Conservation (phyloP, 805 yeast genomes). For the Hanseniaspora thailandica region DNA sequence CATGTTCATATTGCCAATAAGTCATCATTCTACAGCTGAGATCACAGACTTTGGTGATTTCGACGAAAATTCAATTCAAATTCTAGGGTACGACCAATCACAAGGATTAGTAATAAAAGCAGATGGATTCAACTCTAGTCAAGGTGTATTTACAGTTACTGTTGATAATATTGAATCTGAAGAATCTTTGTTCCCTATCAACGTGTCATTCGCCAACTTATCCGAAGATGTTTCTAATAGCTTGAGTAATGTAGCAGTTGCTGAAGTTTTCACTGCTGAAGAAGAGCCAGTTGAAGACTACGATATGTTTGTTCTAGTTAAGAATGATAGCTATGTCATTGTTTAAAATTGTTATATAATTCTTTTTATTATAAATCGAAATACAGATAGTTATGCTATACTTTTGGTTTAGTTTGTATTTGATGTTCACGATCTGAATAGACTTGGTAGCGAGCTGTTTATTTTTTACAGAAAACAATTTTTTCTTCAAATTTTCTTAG, state of each 20-base stretch:
- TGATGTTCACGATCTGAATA: too few species aligned
- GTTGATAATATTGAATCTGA: constrained; percentile 59
- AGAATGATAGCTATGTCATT: constrained; percentile 3
- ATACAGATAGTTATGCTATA: too few species aligned
- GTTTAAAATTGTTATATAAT: neutral
- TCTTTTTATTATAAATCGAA: too few species aligned
- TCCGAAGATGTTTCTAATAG: constrained; percentile 35
- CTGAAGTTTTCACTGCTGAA: constrained; percentile 44
- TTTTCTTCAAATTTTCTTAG: too few species aligned
- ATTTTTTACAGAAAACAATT: neutral
- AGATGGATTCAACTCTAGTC: constrained; percentile 38
- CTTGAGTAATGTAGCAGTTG: constrained; percentile 55
- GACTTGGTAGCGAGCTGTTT: neutral
- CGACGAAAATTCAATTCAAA: constrained; percentile 42
- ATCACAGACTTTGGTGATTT: constrained; percentile 39
- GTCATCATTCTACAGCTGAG: constrained; percentile 31
- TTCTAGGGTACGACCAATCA: constrained; percentile 49
- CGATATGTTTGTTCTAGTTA: neutral
- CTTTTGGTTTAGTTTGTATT: too few species aligned
- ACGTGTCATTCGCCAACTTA: constrained; percentile 46
- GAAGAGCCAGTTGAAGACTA: constrained; percentile 49
- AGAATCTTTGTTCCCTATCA: constrained; percentile 81
- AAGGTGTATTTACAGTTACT: constrained; percentile 70
- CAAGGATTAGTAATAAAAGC: constrained; percentile 56
- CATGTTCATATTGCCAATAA: constrained; percentile 50